Conservation (phyloP, 1,284 basidiomycete species). For the Exobasidium cylindrosporum region DNA sequence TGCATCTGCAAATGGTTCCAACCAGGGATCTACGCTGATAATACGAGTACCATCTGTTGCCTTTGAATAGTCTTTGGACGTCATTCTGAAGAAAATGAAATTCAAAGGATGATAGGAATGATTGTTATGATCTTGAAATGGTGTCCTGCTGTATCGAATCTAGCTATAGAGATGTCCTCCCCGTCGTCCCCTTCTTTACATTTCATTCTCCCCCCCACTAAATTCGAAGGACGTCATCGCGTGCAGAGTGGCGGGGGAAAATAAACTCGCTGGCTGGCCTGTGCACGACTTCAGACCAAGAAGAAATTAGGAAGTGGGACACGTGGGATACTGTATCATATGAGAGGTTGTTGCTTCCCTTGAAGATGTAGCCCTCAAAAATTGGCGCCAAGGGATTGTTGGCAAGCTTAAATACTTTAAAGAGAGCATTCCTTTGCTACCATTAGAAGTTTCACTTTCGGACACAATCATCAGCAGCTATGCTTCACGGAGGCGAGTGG, state of each 20-base stretch:
- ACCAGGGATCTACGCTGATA: slow-evolving; percentile 46
- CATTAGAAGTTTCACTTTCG: too few relatives aligned
- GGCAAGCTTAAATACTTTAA: too few relatives aligned
- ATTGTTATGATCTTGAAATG: too few relatives aligned
- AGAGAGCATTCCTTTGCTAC: too few relatives aligned
- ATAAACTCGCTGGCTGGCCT: background rate
- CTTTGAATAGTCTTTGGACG: slow-evolving; percentile 37
- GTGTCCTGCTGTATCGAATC: too few relatives aligned
- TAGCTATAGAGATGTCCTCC: background rate
- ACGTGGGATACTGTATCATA: too few relatives aligned
- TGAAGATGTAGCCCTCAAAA: too few relatives aligned
- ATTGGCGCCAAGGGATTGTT: too few relatives aligned
- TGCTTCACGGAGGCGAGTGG: slow-evolving; percentile 53
- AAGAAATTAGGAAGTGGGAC: background rate
- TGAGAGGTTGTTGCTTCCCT: too few relatives aligned
- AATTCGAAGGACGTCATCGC: background rate
- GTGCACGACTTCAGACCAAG: background rate
- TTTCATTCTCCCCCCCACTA: too few relatives aligned
- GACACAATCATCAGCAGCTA: too few relatives aligned
- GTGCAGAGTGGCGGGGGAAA: background rate
- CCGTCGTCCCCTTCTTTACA: background rate
- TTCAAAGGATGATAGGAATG: background rate
- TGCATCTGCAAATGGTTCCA: slow-evolving; percentile 44
- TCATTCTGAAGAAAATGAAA: too few relatives aligned
- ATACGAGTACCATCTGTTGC: slow-evolving; percentile 47